Evolutionary conservation across 1,284 basidiomycete genomes (phyloP), one percentile per base, ranked within the genome.

Genomic region (Sparassis latifolia): DNA sequence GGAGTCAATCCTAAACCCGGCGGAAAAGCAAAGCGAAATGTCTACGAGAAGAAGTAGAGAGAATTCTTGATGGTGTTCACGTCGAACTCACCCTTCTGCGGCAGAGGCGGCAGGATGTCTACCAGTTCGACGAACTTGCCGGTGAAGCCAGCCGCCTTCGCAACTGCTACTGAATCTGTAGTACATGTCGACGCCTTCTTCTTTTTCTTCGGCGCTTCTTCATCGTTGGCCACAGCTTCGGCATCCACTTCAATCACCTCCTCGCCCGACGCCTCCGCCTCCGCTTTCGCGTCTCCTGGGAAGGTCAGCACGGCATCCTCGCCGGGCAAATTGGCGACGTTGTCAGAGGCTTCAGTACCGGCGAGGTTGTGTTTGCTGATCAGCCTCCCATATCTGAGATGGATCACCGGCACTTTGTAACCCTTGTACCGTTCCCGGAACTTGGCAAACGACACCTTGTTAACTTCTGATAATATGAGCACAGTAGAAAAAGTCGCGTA

Each of bases 11-110:
- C 20, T 20, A 20, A 20, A 20, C 20, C 20, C 20, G 20, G 20
- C 20, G 20, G 20, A 20, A 20, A 20, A 20, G 20, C 20, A 20
- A 20, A 20, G 20, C 20, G 20, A 20, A 20, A 20, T 20, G 20
- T 20, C 20, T 20, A 92, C 45, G 90, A 91, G 76, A 96, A 97
- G 80, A 97, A 97, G 69, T 97, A 97, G 44, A 78, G 75, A 41
- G 87, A 91, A 45, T 82, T 69, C 64, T 86, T 85, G 70, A 98
- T 95, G 55, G 78, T 79, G 62, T 82, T 75, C 54, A 99, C 92
- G 60, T 94, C 82, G 66, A 99, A 98, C 51, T 78, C 74, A 52
- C 96, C 97, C 72, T 92, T 92, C 64, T 82, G 68, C 0, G 96
- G 96, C 28, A 95, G 70, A 0, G 86, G 82, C 0, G 95, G 95